Evolutionary conservation across 2,329 filamentous ascomycete genomes (phyloP), one percentile per base, ranked within the genome.

Genomic region (Trichoderma cornu-damae): DNA sequence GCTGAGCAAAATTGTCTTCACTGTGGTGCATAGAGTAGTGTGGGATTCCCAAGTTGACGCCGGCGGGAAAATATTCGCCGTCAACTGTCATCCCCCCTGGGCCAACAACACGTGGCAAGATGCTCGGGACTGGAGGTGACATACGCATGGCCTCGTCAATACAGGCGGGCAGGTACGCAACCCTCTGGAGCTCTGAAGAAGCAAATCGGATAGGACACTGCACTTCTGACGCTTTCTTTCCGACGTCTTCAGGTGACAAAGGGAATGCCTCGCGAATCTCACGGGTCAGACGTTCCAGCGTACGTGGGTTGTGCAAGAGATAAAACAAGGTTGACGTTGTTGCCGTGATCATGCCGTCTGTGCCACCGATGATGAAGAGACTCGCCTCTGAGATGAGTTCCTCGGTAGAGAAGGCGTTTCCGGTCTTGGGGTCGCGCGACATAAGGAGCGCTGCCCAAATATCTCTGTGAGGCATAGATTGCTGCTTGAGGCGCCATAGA

Each of bases 111-210:
- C 60, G 59, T 16, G 59, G 59, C 18, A 61, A 24, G 22, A 57
- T 54, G 26, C 54, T 57, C 6, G 56, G 55, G 6, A 61, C 55
- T 4, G 60, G 59, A 8, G 54, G 37, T 18, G 54, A 59, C 18
- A 61, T 44, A 5, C 60, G 55, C 59, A 61, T 60, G 12, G 59
- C 59, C 44, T 62, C 60, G 26, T 62, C 60, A 26, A 62, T 61
- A 32, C 60, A 62, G 11, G 60, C 59, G 4, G 47, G 47, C 40
- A 62, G 40, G 40, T 59, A 62, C 3, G 16, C 60, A 16, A 58
- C 11, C 2, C 14, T 43, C 24, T 56, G 57, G 6, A 61, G 52
- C n/a, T 59, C 57, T 3, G 32, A 20, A 7, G 57, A 61, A 18
- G 57, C 51, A 40, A 61, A 59, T 8, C 46, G 51, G 30, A 61